These are phyloP conservation scores for Hypoxylon sp. DNA, from an alignment of 2,329 filamentous ascomycete species.

Conservation along the genomic window DNA sequence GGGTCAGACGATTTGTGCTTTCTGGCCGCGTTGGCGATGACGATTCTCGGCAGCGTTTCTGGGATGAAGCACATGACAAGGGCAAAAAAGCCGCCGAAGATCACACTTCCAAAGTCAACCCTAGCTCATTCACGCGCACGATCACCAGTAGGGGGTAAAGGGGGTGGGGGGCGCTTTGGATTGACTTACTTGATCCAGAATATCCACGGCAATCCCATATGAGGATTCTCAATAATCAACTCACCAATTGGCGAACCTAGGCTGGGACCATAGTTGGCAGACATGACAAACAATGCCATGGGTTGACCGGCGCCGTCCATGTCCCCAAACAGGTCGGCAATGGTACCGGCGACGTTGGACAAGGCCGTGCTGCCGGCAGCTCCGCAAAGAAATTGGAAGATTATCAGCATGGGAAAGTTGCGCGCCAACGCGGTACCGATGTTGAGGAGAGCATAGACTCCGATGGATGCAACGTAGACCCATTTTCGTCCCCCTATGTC, in stretches of 20 bases:
- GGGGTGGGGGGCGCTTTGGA: background rate
- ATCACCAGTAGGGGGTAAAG: background rate
- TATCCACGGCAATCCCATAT: conserved; percentile 51
- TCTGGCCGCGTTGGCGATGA: conserved; percentile 47
- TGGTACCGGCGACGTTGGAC: conserved; percentile 49
- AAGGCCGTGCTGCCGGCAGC: conserved; percentile 48
- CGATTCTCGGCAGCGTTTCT: conserved; percentile 51
- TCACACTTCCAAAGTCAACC: conserved; percentile 41
- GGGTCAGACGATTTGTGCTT: conserved; percentile 43
- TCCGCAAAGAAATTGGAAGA: conserved; percentile 49
- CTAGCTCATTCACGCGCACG: background rate
- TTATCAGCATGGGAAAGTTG: conserved; percentile 50
- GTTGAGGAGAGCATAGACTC: conserved; percentile 47
- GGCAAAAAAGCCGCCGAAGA: conserved; percentile 49
- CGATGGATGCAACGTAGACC: conserved; percentile 51
- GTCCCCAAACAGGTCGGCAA: conserved; percentile 49
- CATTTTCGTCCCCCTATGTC: conserved; percentile 54
- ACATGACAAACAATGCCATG: conserved; percentile 53
- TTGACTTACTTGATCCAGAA: conserved; percentile 49
- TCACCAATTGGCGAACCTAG: conserved; percentile 52
- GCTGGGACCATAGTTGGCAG: conserved; percentile 51
- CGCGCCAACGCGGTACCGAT: conserved; percentile 47
- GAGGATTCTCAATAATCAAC: conserved; percentile 48
- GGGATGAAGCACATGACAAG: conserved; percentile 49
- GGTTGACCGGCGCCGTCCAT: conserved; percentile 51